Conservation (phyloP, 495 filamentous ascomycete species). For the Penicillium macrosclerotiorum region DNA sequence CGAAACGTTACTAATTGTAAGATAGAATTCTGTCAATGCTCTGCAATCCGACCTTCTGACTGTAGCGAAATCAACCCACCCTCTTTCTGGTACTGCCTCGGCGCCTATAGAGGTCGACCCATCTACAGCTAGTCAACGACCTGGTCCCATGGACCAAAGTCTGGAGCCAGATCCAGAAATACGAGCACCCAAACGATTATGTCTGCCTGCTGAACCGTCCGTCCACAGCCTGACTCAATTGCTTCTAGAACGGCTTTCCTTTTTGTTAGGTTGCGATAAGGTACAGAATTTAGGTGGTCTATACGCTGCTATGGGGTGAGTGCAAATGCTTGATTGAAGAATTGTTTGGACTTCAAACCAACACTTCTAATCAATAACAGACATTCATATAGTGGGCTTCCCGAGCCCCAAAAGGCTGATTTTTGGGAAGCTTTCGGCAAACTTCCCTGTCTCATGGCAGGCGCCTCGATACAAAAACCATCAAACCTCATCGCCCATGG, state of each 20-base stretch:
- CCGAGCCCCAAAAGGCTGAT: constrained; percentile 31
- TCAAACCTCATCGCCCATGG: constrained; percentile 16
- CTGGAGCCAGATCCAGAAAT: constrained; percentile 7
- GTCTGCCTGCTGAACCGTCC: constrained; percentile 11
- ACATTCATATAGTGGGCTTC: constrained; percentile 20
- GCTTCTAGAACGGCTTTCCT: constrained; percentile 18
- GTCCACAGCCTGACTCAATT: constrained; percentile 12
- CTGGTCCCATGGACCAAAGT: background rate
- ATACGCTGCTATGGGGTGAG: constrained; percentile 30
- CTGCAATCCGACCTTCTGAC: constrained; percentile 10
- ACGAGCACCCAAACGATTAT: constrained; percentile 29
- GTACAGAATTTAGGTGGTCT: constrained; percentile 23
- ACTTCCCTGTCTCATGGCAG: constrained; percentile 43
- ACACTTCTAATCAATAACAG: constrained; percentile 14
- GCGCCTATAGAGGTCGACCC: background rate
- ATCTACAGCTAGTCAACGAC: constrained; percentile 7
- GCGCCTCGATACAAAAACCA: constrained; percentile 18
- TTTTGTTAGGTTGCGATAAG: constrained; percentile 17
- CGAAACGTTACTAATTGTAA: constrained; percentile 16
- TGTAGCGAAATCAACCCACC: background rate
- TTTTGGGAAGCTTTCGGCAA: constrained; percentile 36
- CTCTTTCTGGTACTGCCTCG: background rate
- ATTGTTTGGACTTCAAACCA: background rate
- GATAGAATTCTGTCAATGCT: constrained; percentile 21
- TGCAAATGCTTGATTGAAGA: too few species aligned